Percentiles rank a stretch among this genome's conserved stretches.
These are phyloP conservation scores for Gloeopeniophorella convolvens DNA, from an alignment of 768 basidiomycete genomes.

Conservation along the genomic window DNA sequence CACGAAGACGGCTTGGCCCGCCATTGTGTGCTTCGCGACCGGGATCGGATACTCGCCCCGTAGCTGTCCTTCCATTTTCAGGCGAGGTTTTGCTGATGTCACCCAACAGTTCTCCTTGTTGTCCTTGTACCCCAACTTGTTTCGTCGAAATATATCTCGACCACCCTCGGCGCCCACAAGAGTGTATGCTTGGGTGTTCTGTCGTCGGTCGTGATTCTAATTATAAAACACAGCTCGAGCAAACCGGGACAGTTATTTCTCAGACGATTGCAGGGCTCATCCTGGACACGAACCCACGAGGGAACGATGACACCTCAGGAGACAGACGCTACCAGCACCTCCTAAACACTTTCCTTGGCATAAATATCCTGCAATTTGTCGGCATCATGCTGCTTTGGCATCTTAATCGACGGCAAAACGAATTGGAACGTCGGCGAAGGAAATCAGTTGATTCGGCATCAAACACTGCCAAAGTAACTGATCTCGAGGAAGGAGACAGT, in stretches of 20 bases:
- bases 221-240: constrained; percentile 61
- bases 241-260: constrained; percentile 65
- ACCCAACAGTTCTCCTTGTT: constrained; percentile 54
- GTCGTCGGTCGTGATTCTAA: too few species aligned
- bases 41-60: constrained; percentile 72
- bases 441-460: not conserved
- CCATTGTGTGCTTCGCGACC: constrained; percentile 51
- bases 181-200: constrained; percentile 44
- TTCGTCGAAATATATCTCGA: constrained; percentile 64
- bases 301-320: constrained; percentile 6
- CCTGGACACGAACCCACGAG: constrained; percentile 42
- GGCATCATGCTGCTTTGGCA: constrained; percentile 44
- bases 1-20: constrained; percentile 56
- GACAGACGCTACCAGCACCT: constrained; percentile 42
- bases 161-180: constrained; percentile 73
- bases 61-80: constrained; percentile 28
- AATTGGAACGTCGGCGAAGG: constrained; percentile 19
- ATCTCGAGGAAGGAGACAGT: constrained; percentile 16
- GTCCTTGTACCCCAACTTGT: constrained; percentile 71
- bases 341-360: constrained; percentile 46
- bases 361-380: constrained; percentile 52
- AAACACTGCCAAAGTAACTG: not conserved
- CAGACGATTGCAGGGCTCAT: constrained; percentile 68
- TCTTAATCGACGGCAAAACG: constrained; percentile 40
- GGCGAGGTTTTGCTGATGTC: not conserved